Conservation (phyloP, 106 monocot genomes). For the Acorus gramineus region DNA sequence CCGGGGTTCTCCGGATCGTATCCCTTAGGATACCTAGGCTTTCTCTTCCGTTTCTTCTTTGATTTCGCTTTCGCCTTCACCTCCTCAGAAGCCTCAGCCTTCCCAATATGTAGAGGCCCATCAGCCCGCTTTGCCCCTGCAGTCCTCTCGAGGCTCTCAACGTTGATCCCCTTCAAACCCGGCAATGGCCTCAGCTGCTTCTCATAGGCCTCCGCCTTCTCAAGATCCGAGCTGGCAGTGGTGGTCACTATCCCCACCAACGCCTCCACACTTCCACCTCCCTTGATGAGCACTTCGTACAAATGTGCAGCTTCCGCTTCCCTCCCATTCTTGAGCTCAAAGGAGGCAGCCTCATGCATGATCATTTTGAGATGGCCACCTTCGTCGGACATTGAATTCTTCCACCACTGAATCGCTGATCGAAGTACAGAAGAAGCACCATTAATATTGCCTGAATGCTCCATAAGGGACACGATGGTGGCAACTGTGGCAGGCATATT, state of each 20-base stretch:
- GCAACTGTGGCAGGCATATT: conserved; percentile 79
- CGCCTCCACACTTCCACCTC: conserved; percentile 25
- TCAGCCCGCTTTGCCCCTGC: conserved; percentile 70
- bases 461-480: conserved; percentile 65
- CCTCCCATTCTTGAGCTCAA: conserved; percentile 44
- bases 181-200: conserved; percentile 52
- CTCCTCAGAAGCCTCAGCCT: conserved; percentile 46
- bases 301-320: conserved; percentile 46
- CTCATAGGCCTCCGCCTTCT: conserved; percentile 80
- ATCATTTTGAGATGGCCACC: conserved; percentile 43
- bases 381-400: conserved; percentile 66
- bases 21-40: conserved; percentile 84
- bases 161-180: conserved; percentile 58
- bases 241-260: conserved; percentile 51
- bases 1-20: conserved; percentile 91
- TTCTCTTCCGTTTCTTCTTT: conserved; percentile 89
- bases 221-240: conserved; percentile 42
- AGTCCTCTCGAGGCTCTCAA: conserved; percentile 70
- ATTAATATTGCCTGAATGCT: conserved; percentile 36
- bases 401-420: conserved; percentile 76
- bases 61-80: conserved; percentile 44
- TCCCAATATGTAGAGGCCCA: conserved; percentile 14
- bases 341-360: conserved; percentile 58
- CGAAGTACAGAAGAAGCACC: conserved; percentile 48
- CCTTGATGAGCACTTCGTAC: conserved; percentile 42